A percentile compares a stretch with the other conserved stretches of the same genome.
Evolutionary conservation across 768 basidiomycete genomes (phyloP).

Genomic region (Phaffia tasmanica): DNA sequence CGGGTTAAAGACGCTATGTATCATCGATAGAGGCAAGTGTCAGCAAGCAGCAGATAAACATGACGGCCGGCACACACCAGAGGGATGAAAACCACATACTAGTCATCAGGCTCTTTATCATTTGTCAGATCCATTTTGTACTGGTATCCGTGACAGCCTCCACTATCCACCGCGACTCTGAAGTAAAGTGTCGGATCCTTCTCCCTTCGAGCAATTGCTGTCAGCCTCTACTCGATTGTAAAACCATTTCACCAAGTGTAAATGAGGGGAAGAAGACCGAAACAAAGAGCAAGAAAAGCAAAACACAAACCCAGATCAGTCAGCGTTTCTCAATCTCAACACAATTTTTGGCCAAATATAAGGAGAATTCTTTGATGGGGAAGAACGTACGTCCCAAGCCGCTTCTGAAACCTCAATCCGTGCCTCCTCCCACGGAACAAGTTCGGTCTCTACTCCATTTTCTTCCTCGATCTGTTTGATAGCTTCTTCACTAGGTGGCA

Average conservation of each 20-base stretch:
- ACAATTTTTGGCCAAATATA: neutral
- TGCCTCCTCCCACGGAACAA: slow-evolving; percentile 7
- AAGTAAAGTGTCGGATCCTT: slow-evolving; percentile 45
- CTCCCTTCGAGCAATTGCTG: slow-evolving; percentile 55
- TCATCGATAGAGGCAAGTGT: slow-evolving; percentile 45
- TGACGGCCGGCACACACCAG: neutral
- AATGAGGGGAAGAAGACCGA: neutral
- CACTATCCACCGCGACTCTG: slow-evolving; percentile 75
- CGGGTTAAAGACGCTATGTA: slow-evolving; percentile 44
- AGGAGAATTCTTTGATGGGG: neutral
- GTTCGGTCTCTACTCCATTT: slow-evolving; percentile 15
- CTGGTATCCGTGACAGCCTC: slow-evolving; percentile 95
- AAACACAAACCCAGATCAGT: neutral
- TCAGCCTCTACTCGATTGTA: slow-evolving; percentile 53
- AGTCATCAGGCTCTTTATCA: slow-evolving; percentile 59
- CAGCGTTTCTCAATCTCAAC: neutral
- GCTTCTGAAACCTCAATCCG: slow-evolving; percentile 11
- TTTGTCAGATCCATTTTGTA: slow-evolving; percentile 79
- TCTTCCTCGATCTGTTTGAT: slow-evolving; percentile 3
- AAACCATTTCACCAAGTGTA: neutral
- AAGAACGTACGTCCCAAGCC: slow-evolving; percentile 10
- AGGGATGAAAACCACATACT: slow-evolving; percentile 47
- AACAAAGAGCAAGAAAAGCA: neutral
- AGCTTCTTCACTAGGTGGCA: neutral
- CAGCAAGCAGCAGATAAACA: neutral